Conservation (phyloP, 2,329 filamentous ascomycete species). For the Polytolypa hystricis region DNA sequence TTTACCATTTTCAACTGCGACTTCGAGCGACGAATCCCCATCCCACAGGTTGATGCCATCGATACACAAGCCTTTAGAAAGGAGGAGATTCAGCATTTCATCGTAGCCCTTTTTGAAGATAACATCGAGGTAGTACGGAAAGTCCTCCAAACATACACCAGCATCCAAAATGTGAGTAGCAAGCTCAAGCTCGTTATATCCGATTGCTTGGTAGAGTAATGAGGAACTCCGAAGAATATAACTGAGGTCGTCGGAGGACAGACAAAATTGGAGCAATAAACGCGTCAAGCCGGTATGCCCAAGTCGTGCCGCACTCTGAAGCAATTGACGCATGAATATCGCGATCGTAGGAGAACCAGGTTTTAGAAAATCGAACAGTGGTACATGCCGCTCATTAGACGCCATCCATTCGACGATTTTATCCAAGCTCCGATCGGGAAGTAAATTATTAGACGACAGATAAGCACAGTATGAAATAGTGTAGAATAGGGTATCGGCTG, state of each 20-base stretch:
- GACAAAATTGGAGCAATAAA: constrained; percentile 3
- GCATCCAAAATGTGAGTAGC: constrained; percentile 1
- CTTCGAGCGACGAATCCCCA: not conserved
- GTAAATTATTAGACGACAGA: constrained; percentile 6
- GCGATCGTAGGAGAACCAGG: not conserved
- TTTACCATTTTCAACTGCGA: not conserved
- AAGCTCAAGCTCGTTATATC: constrained; percentile 2
- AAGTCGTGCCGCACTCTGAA: not conserved
- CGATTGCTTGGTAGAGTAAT: not conserved
- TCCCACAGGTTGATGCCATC: not conserved
- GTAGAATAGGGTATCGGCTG: constrained; percentile 4
- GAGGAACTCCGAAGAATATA: not conserved
- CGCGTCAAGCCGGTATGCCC: not conserved
- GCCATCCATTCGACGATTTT: constrained; percentile 4
- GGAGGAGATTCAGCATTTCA: constrained; percentile 3
- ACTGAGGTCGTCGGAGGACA: constrained; percentile 1
- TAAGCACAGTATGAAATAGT: constrained; percentile 7
- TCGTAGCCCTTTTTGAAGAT: not conserved
- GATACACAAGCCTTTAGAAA: constrained; percentile 1
- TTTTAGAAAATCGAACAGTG: constrained; percentile 4
- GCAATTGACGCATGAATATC: constrained; percentile 5
- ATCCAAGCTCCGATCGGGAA: constrained; percentile 3
- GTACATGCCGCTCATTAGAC: constrained; percentile 1
- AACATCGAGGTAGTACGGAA: not conserved
- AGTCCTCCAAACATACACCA: not conserved